Evolutionary conservation across 2,329 filamentous ascomycete species (phyloP).

Genomic region (Ramularia collo-cygni): DNA sequence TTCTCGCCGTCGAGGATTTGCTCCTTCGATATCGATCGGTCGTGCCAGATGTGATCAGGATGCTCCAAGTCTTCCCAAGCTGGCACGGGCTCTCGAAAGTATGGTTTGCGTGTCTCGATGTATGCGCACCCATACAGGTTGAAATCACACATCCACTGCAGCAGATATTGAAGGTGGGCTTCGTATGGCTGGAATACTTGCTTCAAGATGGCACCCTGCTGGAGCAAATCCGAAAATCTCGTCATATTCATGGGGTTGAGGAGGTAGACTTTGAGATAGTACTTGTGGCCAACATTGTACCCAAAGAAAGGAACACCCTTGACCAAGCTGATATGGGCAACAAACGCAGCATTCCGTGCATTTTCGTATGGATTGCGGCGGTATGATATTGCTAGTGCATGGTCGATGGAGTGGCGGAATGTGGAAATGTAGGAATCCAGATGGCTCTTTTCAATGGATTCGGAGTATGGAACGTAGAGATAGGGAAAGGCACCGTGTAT

Average conservation of each 20-base stretch:
- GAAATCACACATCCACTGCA: constrained; percentile 98
- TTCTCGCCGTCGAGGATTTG: constrained; percentile 55
- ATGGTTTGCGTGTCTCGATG: constrained; percentile 61
- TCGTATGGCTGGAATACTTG: constrained; percentile 84
- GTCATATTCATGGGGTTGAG: constrained; percentile 81
- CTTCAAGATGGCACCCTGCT: constrained; percentile 82
- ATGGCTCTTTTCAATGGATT: constrained; percentile 31
- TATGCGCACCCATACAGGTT: constrained; percentile 93
- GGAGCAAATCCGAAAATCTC: constrained; percentile 77
- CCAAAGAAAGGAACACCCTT: constrained; percentile 96
- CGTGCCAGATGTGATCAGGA: constrained; percentile 69
- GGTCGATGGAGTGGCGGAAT: constrained; percentile 81
- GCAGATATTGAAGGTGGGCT: constrained; percentile 81
- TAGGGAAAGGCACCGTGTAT: constrained; percentile 95
- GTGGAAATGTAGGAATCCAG: constrained; percentile 70
- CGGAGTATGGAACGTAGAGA: constrained; percentile 58
- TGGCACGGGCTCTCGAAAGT: constrained; percentile 71
- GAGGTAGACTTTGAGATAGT: constrained; percentile 92
- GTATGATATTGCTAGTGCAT: constrained; percentile 80
- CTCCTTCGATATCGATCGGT: constrained; percentile 56
- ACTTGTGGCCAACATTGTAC: constrained; percentile 84
- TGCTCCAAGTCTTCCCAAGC: constrained; percentile 56
- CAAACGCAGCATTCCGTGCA: constrained; percentile 57
- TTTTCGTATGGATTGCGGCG: constrained; percentile 65
- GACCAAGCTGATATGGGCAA: constrained; percentile 83